Conservation (phyloP, 2,329 filamentous ascomycete genomes). For the Diaporthe destruens region DNA sequence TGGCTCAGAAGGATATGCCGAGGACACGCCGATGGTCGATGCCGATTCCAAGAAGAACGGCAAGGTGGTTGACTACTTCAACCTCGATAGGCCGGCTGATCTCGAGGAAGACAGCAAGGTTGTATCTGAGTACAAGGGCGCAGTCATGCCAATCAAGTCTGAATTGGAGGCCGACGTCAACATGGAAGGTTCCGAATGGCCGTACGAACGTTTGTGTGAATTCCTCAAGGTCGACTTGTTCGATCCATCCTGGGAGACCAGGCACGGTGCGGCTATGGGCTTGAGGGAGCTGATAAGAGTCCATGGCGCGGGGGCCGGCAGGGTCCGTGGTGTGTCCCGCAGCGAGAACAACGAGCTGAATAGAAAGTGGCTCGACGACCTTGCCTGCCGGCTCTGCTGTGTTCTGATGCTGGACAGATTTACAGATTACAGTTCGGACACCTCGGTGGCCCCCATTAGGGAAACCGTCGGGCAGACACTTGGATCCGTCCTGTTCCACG, state of each 20-base stretch:
- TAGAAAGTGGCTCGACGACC: constrained; percentile 88
- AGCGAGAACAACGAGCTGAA: constrained; percentile 84
- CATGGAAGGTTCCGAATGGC: constrained; percentile 88
- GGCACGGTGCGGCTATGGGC: constrained; percentile 96
- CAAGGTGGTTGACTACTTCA: constrained; percentile 87
- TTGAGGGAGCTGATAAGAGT: constrained; percentile 90
- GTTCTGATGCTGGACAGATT: constrained; percentile 98
- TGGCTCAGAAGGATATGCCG: constrained; percentile 71
- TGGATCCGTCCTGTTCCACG: constrained; percentile 87
- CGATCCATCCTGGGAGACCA: constrained; percentile 92
- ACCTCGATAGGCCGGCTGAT: constrained; percentile 80
- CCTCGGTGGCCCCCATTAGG: constrained; percentile 93
- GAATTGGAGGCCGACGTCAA: constrained; percentile 83
- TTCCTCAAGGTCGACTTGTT: constrained; percentile 95
- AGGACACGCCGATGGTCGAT: constrained; percentile 69
- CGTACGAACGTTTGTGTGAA: constrained; percentile 92
- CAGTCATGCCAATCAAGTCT: constrained; percentile 80
- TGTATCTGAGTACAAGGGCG: constrained; percentile 94
- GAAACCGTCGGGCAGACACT: constrained; percentile 96
- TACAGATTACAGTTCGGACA: constrained; percentile 97
- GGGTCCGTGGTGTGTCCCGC: constrained; percentile 76
- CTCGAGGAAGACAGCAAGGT: constrained; percentile 92
- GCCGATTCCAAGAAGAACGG: constrained; percentile 71
- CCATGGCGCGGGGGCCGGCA: constrained; percentile 91
- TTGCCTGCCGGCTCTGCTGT: constrained; percentile 94